Evolutionary conservation across 163 green algal genomes (phyloP).

Genomic region (Prototheca wickerhamii): DNA sequence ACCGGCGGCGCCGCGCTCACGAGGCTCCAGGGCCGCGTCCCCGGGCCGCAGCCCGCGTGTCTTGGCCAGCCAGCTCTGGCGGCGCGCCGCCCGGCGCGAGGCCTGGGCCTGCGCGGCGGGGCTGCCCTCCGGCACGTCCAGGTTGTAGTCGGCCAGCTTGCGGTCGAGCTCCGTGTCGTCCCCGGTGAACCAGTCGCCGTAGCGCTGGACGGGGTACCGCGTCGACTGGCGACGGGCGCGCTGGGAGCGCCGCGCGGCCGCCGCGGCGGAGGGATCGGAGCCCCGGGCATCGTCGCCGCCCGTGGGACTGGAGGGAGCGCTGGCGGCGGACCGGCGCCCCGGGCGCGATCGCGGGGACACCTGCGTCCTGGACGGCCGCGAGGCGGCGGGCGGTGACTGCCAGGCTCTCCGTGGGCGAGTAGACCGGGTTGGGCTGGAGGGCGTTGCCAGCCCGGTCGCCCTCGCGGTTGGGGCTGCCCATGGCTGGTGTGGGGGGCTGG

Average conservation of each 20-base stretch:
- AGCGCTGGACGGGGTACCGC: conserved; percentile 1
- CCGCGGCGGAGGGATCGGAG: not conserved
- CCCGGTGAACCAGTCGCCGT: conserved; percentile 21
- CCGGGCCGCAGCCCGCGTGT: not conserved
- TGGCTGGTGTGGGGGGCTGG: too few relatives aligned
- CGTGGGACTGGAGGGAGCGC: not conserved
- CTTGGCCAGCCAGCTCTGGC: not conserved
- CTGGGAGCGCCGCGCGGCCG: not conserved
- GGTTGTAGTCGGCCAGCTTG: conserved; percentile 17
- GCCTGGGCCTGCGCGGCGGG: not conserved
- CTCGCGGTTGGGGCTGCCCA: not conserved
- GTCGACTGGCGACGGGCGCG: conserved; percentile 2
- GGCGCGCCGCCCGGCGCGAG: not conserved
- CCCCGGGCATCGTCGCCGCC: not conserved
- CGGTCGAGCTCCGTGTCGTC: conserved; percentile 19
- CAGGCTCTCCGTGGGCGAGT: not conserved
- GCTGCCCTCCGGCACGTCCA: not conserved
- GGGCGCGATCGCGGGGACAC: not conserved
- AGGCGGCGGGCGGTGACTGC: not conserved
- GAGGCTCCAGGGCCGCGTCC: not conserved
- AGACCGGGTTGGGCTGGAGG: conserved; percentile 1
- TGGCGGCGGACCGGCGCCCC: not conserved
- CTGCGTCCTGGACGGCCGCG: not conserved
- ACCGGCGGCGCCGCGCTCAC: too few relatives aligned
- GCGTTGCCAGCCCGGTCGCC: not conserved